Evolutionary conservation across 441 rosid genomes (phyloP), one percentile per base, ranked within the genome.

Genomic region (Kokia cookei): DNA sequence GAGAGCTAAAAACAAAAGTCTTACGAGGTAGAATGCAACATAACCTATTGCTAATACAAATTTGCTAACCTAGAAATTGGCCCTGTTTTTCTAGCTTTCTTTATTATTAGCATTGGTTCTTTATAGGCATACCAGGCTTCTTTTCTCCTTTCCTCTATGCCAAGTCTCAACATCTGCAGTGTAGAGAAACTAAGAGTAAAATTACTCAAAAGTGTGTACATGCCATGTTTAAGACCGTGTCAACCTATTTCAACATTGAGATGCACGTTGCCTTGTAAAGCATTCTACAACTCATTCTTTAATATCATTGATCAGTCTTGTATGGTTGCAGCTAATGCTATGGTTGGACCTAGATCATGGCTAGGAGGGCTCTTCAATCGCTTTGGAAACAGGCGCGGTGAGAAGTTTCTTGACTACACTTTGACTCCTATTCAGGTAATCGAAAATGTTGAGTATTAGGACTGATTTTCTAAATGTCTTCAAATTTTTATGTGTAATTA

Each of bases 281-380:
- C 1, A 24, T 60, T 51, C 12, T 53, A 10, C 47, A 32, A 29
- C 60, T 27, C 17, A 24, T 64, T 68, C 27, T 59, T 67, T 72
- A 19, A 65, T 72, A 72, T 82, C 32, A 69, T 82, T 70, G 54
- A 77, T 83, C 54, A 80, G 73, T 77, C 79, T 81, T 42, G 69
- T 71, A 79, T 82, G 83, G 77, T 83, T 92, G 77, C 77, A 92
- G 90, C 90, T 84, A 89, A 89, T 86, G 93, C 90, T 88, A 90
- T 91, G 94, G 92, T 91, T 92, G 97, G 99, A 82, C 83, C 98
- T 78, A 84, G 94, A 82, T 74, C 97, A 79, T 92, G 97, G 99
- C 76, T 96, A 70, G 98, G 93, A 84, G 96, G 91, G 78, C 87
- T 96, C 65, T 86, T 96, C 77, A 86, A 77, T 80, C 97, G 97